phyloP scores from a whole-genome alignment of 2,329 filamentous ascomycete species.

The Penicillium sp. region DNA sequence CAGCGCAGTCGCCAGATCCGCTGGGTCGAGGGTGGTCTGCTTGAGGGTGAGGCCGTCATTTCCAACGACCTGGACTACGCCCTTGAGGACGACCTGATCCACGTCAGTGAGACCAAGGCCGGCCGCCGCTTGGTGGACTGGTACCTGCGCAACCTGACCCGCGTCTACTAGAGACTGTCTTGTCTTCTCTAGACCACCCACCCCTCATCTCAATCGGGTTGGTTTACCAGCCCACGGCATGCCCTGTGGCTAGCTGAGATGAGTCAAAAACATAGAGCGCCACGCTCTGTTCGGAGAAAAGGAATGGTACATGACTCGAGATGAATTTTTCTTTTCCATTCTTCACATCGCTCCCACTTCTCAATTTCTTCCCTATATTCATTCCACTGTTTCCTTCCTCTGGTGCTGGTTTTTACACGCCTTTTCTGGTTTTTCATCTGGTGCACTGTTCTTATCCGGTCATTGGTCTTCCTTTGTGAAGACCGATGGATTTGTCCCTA shows the following conservation, averaged over 20 bases:
- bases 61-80: constrained; percentile 96
- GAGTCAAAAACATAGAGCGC: constrained; percentile 16
- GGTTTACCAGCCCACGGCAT: background rate
- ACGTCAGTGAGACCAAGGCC: constrained; percentile 98
- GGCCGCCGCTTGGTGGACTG: constrained; percentile 96
- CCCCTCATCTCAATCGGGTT: background rate
- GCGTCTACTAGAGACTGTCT: constrained; percentile 65
- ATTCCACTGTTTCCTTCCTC: constrained; percentile 9
- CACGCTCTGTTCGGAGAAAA: constrained; percentile 19
- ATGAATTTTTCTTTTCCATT: constrained; percentile 23
- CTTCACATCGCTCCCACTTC: constrained; percentile 17
- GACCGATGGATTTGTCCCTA: constrained; percentile 6
- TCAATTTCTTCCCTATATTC: constrained; percentile 16
- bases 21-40: constrained; percentile 81
- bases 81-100: constrained; percentile 92
- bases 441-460: constrained; percentile 9
- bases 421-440: constrained; percentile 10
- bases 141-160: constrained; percentile 94
- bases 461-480: constrained; percentile 1
- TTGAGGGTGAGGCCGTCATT: constrained; percentile 89
- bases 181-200: background rate
- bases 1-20: constrained; percentile 94
- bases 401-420: constrained; percentile 12
- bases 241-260: constrained; percentile 9
- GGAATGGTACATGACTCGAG: constrained; percentile 24